These are phyloP conservation scores for Pneumocystis sp. DNA, from an alignment of 1,139 yeast species.

Conservation along the genomic window DNA sequence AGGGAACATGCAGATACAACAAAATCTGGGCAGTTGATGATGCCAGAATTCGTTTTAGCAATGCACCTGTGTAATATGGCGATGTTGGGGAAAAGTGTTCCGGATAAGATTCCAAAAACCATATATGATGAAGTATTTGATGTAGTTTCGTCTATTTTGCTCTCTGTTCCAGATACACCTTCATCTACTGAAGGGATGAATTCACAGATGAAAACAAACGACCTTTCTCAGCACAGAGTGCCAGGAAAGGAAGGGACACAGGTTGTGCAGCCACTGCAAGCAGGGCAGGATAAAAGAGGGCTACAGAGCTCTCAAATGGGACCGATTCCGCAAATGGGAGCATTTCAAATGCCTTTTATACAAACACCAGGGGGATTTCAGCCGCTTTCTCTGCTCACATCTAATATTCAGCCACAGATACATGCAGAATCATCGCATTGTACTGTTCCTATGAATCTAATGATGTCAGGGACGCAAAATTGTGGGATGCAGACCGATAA, in stretches of 20 bases:
- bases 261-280: slow-evolving; percentile 18
- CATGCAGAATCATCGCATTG: slow-evolving; percentile 7
- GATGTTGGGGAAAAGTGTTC: slow-evolving; percentile 63
- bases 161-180: slow-evolving; percentile 21
- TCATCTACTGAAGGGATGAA: not conserved
- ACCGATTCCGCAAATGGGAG: slow-evolving; percentile 17
- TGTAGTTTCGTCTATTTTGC: slow-evolving; percentile 74
- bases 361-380: slow-evolving; percentile 22
- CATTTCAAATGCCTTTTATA: slow-evolving; percentile 25
- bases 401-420: slow-evolving; percentile 19
- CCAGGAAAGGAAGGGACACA: slow-evolving; percentile 7
- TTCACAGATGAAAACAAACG: not conserved
- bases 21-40: slow-evolving; percentile 67
- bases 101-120: slow-evolving; percentile 53
- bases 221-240: not conserved
- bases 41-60: slow-evolving; percentile 91
- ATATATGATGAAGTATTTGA: slow-evolving; percentile 72
- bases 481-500: slow-evolving; percentile 18
- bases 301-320: not conserved
- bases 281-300: too few species aligned
- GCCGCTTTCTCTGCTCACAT: slow-evolving; percentile 22
- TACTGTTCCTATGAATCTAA: not conserved
- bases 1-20: slow-evolving; percentile 57
- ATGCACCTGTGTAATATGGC: slow-evolving; percentile 74
- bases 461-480: slow-evolving; percentile 12